Conservation (phyloP, 805 yeast species). For the Schwanniomyces polymorphus region DNA sequence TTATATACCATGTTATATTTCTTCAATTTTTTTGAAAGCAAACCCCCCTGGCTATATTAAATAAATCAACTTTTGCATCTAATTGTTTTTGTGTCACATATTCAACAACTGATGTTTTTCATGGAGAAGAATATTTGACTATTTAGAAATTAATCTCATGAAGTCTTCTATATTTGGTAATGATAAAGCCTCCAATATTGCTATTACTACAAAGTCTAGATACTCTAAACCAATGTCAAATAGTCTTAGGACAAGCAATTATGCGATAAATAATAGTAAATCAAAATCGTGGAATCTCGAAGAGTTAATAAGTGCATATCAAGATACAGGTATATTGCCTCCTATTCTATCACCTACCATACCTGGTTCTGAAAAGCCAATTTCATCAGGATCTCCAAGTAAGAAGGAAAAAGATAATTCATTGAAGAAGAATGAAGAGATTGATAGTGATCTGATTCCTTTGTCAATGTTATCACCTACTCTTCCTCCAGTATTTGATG, state of each 20-base stretch:
- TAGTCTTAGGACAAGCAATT: conserved; percentile 18
- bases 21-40: no score
- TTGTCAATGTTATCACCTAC: conserved; percentile 34
- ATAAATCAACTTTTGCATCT: background rate
- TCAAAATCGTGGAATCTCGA: conserved; percentile 35
- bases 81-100: background rate
- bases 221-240: conserved; percentile 1
- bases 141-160: conserved; percentile 13
- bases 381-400: background rate
- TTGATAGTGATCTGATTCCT: conserved; percentile 27
- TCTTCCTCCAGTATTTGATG: conserved; percentile 26
- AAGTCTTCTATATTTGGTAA: conserved; percentile 26
- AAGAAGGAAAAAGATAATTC: conserved; percentile 1
- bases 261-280: conserved; percentile 5
- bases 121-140: background rate
- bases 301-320: conserved; percentile 34
- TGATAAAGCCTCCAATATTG: conserved; percentile 13
- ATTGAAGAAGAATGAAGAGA: conserved; percentile 6
- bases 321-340: conserved; percentile 33
- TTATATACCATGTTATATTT: no score
- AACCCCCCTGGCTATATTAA: no score
- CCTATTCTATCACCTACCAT: conserved; percentile 40
- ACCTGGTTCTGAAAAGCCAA: conserved; percentile 16
- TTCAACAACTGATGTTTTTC: background rate
- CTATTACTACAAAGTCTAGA: background rate